Conservation (phyloP, 108 stramenopile species). For the Thalassiosira profunda region DNA sequence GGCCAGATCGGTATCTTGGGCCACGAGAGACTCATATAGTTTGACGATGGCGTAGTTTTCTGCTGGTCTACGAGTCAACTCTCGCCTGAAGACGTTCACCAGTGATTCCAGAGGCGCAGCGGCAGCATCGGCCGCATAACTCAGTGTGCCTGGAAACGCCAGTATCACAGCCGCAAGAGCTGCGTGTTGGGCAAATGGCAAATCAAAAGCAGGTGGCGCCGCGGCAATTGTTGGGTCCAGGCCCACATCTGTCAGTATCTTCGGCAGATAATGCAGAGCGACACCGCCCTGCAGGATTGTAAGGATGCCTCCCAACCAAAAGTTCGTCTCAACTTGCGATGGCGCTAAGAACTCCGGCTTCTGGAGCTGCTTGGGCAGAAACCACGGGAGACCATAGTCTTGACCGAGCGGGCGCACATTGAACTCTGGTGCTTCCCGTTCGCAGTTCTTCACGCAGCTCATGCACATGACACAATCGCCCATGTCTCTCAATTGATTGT, state of each 20-base stretch:
- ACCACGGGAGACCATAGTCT: slow-evolving; percentile 47
- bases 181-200: slow-evolving; percentile 32
- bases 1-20: slow-evolving; percentile 6
- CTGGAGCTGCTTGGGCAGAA: slow-evolving; percentile 30
- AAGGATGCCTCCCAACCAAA: slow-evolving; percentile 44
- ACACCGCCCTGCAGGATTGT: slow-evolving; percentile 32
- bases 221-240: slow-evolving; percentile 34
- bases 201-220: slow-evolving; percentile 30
- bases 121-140: slow-evolving; percentile 22
- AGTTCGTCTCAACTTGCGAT: slow-evolving; percentile 45
- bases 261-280: slow-evolving; percentile 38
- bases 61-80: slow-evolving; percentile 21
- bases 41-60: slow-evolving; percentile 30
- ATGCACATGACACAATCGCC: slow-evolving; percentile 51
- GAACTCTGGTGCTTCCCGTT: slow-evolving; percentile 41
- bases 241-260: slow-evolving; percentile 28
- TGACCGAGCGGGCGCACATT: slow-evolving; percentile 37
- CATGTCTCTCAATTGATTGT: slow-evolving; percentile 39
- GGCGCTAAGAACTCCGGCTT: slow-evolving; percentile 18
- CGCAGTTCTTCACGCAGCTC: slow-evolving; percentile 44
- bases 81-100: slow-evolving; percentile 8
- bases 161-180: slow-evolving; percentile 13
- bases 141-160: slow-evolving; percentile 29
- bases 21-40: slow-evolving; percentile 33
- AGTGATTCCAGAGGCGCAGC: slow-evolving; percentile 35